Evolutionary conservation across 2,329 filamentous ascomycete genomes (phyloP).

Genomic region (Waltergamsia citrina): DNA sequence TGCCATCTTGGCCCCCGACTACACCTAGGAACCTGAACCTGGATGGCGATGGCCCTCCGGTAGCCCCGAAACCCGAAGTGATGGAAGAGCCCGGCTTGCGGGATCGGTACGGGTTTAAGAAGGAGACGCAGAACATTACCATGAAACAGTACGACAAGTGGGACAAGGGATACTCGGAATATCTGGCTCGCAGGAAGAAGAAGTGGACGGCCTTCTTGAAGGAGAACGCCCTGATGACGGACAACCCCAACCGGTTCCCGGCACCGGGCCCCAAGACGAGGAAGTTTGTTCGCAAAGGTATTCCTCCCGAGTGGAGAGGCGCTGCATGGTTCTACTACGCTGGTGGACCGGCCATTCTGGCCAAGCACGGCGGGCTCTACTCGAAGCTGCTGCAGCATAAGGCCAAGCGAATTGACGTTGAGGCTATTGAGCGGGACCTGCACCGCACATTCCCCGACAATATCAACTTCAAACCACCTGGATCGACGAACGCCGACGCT

Average conservation of each 20-base stretch:
- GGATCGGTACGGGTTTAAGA: slow-evolving; percentile 89
- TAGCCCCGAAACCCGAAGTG: slow-evolving; percentile 18
- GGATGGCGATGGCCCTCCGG: slow-evolving; percentile 12
- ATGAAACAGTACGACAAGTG: slow-evolving; percentile 73
- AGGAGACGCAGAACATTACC: slow-evolving; percentile 70
- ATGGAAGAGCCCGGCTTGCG: slow-evolving; percentile 43
- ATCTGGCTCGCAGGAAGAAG: slow-evolving; percentile 62
- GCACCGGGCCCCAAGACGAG: slow-evolving; percentile 75
- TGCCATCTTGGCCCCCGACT: not conserved
- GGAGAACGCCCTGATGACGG: slow-evolving; percentile 64
- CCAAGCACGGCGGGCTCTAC: slow-evolving; percentile 70
- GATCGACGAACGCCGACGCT: slow-evolving; percentile 26
- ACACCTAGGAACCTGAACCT: not conserved
- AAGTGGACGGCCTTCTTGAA: slow-evolving; percentile 78
- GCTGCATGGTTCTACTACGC: slow-evolving; percentile 97
- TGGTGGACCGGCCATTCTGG: slow-evolving; percentile 70
- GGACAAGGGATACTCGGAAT: slow-evolving; percentile 65
- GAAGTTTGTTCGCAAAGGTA: slow-evolving; percentile 84
- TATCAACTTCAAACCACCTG: slow-evolving; percentile 67
- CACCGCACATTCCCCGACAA: slow-evolving; percentile 95
- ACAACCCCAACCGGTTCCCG: slow-evolving; percentile 68
- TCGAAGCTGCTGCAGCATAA: slow-evolving; percentile 54
- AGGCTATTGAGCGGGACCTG: slow-evolving; percentile 88
- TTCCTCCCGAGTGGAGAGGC: slow-evolving; percentile 89
- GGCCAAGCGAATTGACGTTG: slow-evolving; percentile 65